Evolutionary conservation across 1,284 basidiomycete species (phyloP), one percentile per base, ranked within the genome.

Genomic region (Tilletia indica): DNA sequence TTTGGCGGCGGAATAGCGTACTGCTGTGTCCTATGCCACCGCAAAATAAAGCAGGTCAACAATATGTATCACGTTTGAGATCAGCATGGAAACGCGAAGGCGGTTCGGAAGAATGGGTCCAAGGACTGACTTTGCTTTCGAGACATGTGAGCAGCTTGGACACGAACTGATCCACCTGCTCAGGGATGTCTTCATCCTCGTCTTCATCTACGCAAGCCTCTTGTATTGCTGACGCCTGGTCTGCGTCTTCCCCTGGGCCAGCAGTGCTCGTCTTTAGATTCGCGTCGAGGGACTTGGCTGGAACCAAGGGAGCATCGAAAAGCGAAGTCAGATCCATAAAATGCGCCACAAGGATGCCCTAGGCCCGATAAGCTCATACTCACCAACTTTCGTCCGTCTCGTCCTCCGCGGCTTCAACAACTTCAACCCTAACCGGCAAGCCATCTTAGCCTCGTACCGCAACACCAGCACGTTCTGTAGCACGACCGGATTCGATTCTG

Each of bases 1-100:
- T 85, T 99, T 99, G 4, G 97, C 93, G 2, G 93, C 89, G 11
- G 95, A 94, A 89, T 94, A 99, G 64, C 97, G 91, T 25, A 99
- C 94, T 39, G 94, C 87, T 0, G 97, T 97, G 82, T 98, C 95
- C 93, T 97, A 6, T 39, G 25, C 25, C 25, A 31, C 25, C 25
- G 25, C 25, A 31, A 31, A 31, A 31, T 31, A 31, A 31, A 31
- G 25, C 25, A 31, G 2, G 25, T 31, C 25, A 31, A 31, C 25
- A 31, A 31, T 0, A 31, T 31, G 25, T 31, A 31, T 31, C 25
- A 31, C 25, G 25, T 31, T 31, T 31, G 25, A 78, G 21, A 31
- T 31, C 49, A 73, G 70, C 11, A 56, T 47, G 12, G 48, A 38
- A n/a, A 25, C 31, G 51, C 19, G 8, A n/a, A 54, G 25, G 19